These are phyloP conservation scores for Trichomonascaceae sp. DNA, from an alignment of 1,139 yeast genomes.

Conservation along the genomic window DNA sequence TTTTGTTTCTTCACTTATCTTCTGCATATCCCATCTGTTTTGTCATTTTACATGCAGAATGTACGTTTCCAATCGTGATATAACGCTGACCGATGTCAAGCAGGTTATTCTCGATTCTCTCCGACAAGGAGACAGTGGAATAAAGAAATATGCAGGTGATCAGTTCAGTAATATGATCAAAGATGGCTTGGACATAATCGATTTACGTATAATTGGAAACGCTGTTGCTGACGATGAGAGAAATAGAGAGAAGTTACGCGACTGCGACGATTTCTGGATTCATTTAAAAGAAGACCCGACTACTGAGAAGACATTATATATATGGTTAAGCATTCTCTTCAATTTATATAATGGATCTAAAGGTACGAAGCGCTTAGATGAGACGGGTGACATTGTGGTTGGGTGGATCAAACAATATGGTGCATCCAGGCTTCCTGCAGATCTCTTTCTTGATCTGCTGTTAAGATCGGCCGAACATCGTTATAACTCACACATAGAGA, in stretches of 20 bases:
- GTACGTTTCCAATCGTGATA: too few relatives aligned
- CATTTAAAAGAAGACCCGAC: background rate
- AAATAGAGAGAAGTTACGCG: conserved; percentile 5
- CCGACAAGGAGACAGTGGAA: background rate
- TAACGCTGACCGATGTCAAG: background rate
- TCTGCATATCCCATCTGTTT: too few relatives aligned
- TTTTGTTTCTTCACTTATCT: too few relatives aligned
- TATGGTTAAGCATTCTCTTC: conserved; percentile 9
- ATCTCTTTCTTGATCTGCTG: background rate
- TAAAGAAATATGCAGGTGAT: background rate
- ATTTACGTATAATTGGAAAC: conserved; percentile 19
- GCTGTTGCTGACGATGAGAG: conserved; percentile 18
- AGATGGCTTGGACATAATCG: background rate
- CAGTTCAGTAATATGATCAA: background rate
- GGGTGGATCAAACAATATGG: conserved; percentile 1
- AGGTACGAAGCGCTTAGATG: background rate
- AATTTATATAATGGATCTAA: conserved; percentile 9
- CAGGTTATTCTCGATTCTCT: background rate
- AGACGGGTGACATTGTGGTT: background rate
- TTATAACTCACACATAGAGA: background rate
- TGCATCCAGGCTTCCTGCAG: background rate
- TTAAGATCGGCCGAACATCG: background rate
- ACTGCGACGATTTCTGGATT: background rate
- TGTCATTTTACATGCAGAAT: too few relatives aligned
- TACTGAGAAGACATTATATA: background rate